phyloP scores from a whole-genome alignment of 1,284 basidiomycete genomes.

The Trichosporon inkin region DNA sequence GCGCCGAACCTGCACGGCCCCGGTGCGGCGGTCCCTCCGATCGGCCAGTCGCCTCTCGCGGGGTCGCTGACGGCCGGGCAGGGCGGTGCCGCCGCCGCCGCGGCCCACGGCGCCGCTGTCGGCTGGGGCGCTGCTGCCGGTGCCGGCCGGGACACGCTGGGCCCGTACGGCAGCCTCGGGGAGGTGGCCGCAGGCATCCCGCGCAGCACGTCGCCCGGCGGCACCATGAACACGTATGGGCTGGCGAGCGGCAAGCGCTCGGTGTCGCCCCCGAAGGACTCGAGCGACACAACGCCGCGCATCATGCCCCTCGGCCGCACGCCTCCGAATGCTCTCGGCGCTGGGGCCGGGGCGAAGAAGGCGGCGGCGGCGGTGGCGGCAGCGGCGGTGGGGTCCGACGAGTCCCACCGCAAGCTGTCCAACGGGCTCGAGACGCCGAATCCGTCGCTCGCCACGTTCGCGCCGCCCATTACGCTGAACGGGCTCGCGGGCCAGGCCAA shows the following conservation, averaged over 20 bases:
- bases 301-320: slow-evolving; percentile 9
- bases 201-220: slow-evolving; percentile 20
- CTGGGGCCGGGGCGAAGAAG: slow-evolving; percentile 3
- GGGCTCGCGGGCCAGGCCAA: slow-evolving; percentile 36
- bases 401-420: slow-evolving; percentile 3
- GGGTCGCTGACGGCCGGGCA: slow-evolving; percentile 34
- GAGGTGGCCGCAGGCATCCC: not conserved
- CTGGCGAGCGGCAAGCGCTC: slow-evolving; percentile 5
- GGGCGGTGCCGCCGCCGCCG: not conserved
- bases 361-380: too few species aligned
- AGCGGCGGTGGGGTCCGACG: slow-evolving; percentile 9
- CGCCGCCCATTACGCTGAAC: slow-evolving; percentile 28
- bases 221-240: slow-evolving; percentile 2
- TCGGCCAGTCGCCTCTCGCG: slow-evolving; percentile 43
- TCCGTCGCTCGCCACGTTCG: not conserved
- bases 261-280: slow-evolving; percentile 7
- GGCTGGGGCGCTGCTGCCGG: slow-evolving; percentile 7
- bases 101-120: too few species aligned
- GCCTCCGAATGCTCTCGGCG: not conserved
- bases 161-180: not conserved
- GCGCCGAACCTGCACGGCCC: slow-evolving; percentile 19
- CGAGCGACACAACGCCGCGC: slow-evolving; percentile 11
- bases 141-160: slow-evolving; percentile 6
- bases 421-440: not conserved
- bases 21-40: slow-evolving; percentile 23